Base-by-base conservation (phyloP, 257 asterid species). In the Anisodus tanguticus region DNA sequence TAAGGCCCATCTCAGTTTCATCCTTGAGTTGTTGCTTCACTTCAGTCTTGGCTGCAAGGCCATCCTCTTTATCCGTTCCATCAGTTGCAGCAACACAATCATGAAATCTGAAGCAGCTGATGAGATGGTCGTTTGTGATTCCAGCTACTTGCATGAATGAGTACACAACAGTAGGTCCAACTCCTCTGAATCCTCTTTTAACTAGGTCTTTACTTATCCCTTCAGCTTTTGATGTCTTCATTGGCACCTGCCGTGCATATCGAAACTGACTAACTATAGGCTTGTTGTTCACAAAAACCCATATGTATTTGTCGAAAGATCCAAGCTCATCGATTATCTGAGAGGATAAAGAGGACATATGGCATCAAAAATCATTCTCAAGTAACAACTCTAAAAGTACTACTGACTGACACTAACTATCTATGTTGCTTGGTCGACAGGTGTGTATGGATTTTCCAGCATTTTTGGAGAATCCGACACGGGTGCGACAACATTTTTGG, bases 121-220 rank as follows among this genome's bases (percentile, higher is more conserved):
- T 85, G 83, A 96, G 95, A 87, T 96, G 99, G 86, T 96, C 99
- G n/a, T 94, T 95, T 54, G 98, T 93, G 22, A 96, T 89, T 83
- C 99, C 99, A 63, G 94, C 92, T 26, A 86, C 98, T 87, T 96
- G 99, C 98, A 96, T 96, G 84, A 96, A 96, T 1, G 99, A 94
- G 92, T 96, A 94, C 58, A 93, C 92, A 0, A 92, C 98, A n/a
- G 98, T 96, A 13, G 98, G 98, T 6, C 98, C 99, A 15, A 94
- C 97, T 81, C 99, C 98, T 58, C 98, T 94, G 37, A 96, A 93
- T 49, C 98, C 99, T 90, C 99, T 92, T 86, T 93, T 88, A 47
- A 94, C 92, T 1, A 96, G 93, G 88, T 94, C 99, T 89, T 94
- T 94, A 93, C 99, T 96, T 71, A 96, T 93, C 70, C 93, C 86